Evolutionary conservation across 805 yeast genomes (phyloP).

Genomic region (Saturnispora sekii): DNA sequence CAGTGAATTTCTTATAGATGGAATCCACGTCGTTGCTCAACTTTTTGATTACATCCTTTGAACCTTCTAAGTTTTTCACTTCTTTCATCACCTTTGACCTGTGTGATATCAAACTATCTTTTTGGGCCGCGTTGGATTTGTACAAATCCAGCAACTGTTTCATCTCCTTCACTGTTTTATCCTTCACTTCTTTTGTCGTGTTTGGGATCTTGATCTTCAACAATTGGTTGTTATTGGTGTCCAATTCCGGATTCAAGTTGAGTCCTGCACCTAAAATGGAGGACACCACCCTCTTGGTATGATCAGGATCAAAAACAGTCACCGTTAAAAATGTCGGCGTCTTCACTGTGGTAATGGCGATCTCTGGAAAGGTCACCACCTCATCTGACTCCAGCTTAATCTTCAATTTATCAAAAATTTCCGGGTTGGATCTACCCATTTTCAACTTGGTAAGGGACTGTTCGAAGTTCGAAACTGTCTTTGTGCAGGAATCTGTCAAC

Average conservation of each 20-base stretch:
- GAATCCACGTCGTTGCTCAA: conserved; percentile 56
- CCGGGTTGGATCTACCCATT: conserved; percentile 61
- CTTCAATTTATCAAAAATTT: conserved; percentile 49
- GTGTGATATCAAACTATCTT: conserved; percentile 42
- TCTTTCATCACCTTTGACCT: conserved; percentile 52
- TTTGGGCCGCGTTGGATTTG: conserved; percentile 38
- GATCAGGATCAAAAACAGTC: conserved; percentile 81
- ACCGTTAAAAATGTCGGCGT: conserved; percentile 55
- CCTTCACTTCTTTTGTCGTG: conserved; percentile 56
- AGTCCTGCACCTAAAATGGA: conserved; percentile 59
- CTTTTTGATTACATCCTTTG: conserved; percentile 46
- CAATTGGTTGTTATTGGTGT: conserved; percentile 61
- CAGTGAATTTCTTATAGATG: conserved; percentile 53
- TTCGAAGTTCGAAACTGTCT: conserved; percentile 41
- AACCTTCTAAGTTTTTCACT: conserved; percentile 36
- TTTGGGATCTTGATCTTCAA: conserved; percentile 70
- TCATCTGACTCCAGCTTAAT: conserved; percentile 40
- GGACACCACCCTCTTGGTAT: conserved; percentile 59
- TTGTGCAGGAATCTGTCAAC: conserved; percentile 35
- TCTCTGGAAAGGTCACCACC: conserved; percentile 37
- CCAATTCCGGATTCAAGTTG: conserved; percentile 73
- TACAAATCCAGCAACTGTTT: conserved; percentile 59
- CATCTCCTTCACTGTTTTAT: conserved; percentile 44
- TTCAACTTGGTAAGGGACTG: conserved; percentile 53
- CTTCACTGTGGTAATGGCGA: conserved; percentile 64